These are phyloP conservation scores for Trametes gibbosa DNA, from an alignment of 768 basidiomycete genomes.

Conservation along the genomic window DNA sequence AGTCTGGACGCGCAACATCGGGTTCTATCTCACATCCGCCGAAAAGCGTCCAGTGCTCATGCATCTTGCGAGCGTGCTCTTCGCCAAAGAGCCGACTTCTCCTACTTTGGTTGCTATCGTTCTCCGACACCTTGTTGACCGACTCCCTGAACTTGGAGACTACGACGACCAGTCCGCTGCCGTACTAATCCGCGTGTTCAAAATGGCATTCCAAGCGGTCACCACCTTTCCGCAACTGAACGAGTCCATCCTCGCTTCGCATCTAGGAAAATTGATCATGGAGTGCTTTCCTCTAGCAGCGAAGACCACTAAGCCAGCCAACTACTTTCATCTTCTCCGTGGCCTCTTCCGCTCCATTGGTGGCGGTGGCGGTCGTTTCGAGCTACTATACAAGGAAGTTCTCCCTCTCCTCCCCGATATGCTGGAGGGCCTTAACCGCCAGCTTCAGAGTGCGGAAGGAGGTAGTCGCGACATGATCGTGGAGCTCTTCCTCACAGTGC, in stretches of 20 bases:
- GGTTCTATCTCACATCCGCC: constrained; percentile 81
- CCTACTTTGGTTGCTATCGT: constrained; percentile 86
- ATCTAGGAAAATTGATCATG: constrained; percentile 91
- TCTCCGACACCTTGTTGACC: constrained; percentile 79
- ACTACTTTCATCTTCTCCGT: constrained; percentile 90
- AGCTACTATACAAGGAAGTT: constrained; percentile 93
- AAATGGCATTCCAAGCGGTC: constrained; percentile 91
- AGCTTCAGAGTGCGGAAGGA: constrained; percentile 83
- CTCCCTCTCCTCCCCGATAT: constrained; percentile 95
- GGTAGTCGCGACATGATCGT: constrained; percentile 87
- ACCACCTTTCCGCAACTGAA: constrained; percentile 68
- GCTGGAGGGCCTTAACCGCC: constrained; percentile 91
- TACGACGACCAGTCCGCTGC: constrained; percentile 79
- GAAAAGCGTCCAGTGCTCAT: constrained; percentile 77
- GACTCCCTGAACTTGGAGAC: constrained; percentile 81
- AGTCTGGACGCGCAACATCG: constrained; percentile 92
- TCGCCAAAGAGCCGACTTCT: constrained; percentile 72
- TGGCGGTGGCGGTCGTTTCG: constrained; percentile 90
- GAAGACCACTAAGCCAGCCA: constrained; percentile 84
- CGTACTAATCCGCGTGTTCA: constrained; percentile 88
- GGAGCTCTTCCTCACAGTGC: constrained; percentile 95
- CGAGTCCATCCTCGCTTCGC: constrained; percentile 90
- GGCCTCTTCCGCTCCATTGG: constrained; percentile 92
- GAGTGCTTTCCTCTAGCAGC: constrained; percentile 94
- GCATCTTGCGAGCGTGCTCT: constrained; percentile 80